Evolutionary conservation across 1,284 basidiomycete genomes (phyloP), one percentile per base, ranked within the genome.

Genomic region (Austroboletus novae-zelandiae): DNA sequence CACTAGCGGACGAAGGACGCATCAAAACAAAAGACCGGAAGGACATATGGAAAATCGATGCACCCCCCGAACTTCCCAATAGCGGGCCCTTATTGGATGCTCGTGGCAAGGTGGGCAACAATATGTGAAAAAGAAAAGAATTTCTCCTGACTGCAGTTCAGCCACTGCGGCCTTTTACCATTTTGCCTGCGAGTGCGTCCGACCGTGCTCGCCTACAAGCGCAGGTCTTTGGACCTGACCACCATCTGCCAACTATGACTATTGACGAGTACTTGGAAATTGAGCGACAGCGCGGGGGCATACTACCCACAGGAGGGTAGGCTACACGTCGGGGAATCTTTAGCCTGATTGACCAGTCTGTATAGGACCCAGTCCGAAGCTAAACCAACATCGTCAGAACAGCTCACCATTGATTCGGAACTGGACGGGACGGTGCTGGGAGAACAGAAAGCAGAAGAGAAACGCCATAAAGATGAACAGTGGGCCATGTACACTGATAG

Each of bases 211-310:
- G 84, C 29, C 63, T 96, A 9, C 84, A 86, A 61, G 71, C 78
- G 0, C 83, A 91, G 62, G 94, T 98, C 3, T 99, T 98, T 72
- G 80, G 86, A 14, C 81, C 91, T 4, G 82, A 81, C n/a, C 84
- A 98, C 67, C 81, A 89, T 20, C 74, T 99, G 29, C 96, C 96
- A 4, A 96, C 93, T 0, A 98, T 99, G 97, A 83, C 89, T 1
- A 85, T 99, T 58, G 96, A 99, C 64, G 91, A 99, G 69, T 98
- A 96, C 65, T 79, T 99, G 20, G 85, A 89, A 58, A 86, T 94
- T 53, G 96, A 99, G 67, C 73, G 78, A 47, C 74, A 85, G 53
- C 74, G 91, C 45, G 94, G 95, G 0, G 95, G 94, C 50, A 86
- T 98, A 61, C 84, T 98, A 54, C 78, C 83, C 4, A 89, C 89